Percentiles rank a stretch among this genome's conserved stretches.
These are phyloP conservation scores for Grosmannia clavigera DNA, from an alignment of 2,329 filamentous ascomycete species.

Conservation along the genomic window DNA sequence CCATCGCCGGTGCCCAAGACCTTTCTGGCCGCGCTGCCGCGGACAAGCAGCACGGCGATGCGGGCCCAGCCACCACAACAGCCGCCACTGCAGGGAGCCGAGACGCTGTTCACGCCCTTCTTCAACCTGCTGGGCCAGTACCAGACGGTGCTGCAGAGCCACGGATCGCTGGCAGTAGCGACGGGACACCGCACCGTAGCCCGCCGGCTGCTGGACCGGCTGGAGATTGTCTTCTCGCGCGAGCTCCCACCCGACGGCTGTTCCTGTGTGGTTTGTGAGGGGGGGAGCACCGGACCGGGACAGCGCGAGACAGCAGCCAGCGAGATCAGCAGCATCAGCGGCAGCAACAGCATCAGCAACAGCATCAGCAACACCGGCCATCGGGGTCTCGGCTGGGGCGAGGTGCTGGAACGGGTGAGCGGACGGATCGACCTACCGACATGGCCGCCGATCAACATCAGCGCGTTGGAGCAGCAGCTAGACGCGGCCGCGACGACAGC, in stretches of 20 bases:
- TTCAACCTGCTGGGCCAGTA: conserved; percentile 79
- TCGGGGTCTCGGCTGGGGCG: conserved; percentile 80
- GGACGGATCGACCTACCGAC: conserved; percentile 73
- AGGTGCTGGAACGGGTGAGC: conserved; percentile 85
- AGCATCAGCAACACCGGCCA: conserved; percentile 29
- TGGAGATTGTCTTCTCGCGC: conserved; percentile 88
- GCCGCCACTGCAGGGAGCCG: conserved; percentile 52
- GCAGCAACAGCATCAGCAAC: background rate
- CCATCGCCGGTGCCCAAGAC: conserved; percentile 58
- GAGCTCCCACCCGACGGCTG: conserved; percentile 85
- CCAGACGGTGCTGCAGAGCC: conserved; percentile 64
- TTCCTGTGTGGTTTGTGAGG: conserved; percentile 70
- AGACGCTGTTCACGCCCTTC: conserved; percentile 70
- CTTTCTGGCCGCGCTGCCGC: conserved; percentile 54
- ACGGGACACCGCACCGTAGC: conserved; percentile 95
- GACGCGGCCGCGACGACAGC: conserved; percentile 31
- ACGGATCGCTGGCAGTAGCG: conserved; percentile 84
- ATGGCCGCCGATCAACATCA: conserved; percentile 81
- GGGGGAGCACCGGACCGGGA: conserved; percentile 33
- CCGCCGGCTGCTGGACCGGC: conserved; percentile 70
- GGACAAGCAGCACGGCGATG: conserved; percentile 6
- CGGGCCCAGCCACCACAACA: background rate
- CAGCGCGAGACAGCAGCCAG: conserved; percentile 16
- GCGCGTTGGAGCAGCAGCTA: conserved; percentile 47
- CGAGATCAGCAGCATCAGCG: conserved; percentile 48